Conservation (phyloP, 805 yeast species). For the Zygoascus biomembranicola region DNA sequence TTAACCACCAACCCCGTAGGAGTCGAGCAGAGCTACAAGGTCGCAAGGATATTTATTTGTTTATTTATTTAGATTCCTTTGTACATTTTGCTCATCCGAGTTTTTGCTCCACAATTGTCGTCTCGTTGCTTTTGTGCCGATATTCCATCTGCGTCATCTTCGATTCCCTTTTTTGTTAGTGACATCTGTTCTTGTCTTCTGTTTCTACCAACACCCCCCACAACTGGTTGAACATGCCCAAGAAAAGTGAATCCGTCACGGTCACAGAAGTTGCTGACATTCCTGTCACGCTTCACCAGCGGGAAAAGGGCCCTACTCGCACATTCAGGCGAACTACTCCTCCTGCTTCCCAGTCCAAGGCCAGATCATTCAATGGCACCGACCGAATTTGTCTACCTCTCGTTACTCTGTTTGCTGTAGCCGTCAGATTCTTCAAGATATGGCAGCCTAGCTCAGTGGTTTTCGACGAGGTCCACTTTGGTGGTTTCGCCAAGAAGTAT, state of each 20-base stretch:
- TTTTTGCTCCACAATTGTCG: no score
- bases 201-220: background rate
- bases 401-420: conserved; percentile 43
- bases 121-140: background rate
- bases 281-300: background rate
- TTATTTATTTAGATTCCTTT: no score
- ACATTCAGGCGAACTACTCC: conserved; percentile 23
- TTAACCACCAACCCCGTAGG: no score
- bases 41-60: no score
- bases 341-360: conserved; percentile 16
- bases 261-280: background rate
- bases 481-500: conserved; percentile 89
- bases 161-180: background rate
- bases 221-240: background rate
- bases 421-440: conserved; percentile 55
- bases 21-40: no score
- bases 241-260: background rate
- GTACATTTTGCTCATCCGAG: no score
- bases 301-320: conserved; percentile 1
- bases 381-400: conserved; percentile 21
- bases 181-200: background rate
- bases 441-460: conserved; percentile 73
- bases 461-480: conserved; percentile 91
- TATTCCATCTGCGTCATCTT: background rate
- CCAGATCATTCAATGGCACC: conserved; percentile 15